Evolutionary conservation across 345 rosid genomes (phyloP), one percentile per base, ranked within the genome.

Genomic region (Gossypium herbaceum): DNA sequence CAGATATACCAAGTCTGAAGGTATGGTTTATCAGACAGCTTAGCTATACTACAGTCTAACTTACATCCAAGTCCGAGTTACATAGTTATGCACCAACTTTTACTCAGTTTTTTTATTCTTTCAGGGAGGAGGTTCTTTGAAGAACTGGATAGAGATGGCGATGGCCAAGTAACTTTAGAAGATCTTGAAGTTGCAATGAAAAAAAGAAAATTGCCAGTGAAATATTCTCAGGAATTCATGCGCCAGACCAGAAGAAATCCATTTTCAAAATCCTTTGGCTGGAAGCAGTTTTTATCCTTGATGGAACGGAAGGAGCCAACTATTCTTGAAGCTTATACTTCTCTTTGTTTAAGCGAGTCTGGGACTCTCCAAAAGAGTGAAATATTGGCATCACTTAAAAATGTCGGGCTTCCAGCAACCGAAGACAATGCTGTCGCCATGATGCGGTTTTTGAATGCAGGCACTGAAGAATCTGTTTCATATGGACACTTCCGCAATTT

Each of bases 301-400:
- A 95, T 95, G 99, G 99, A 95, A 81, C 99, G 93, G 87, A 92
- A 88, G 76, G 99, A 95, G 81, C 93, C 97, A 27, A 95, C 97
- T 51, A 93, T 95, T 80, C 97, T 95, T 79, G 96, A 97, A 76
- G 99, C 99, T 24, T 95, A 93, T 73, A 95, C 99, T 69, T 90
- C 98, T 78, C 89, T 95, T 4, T 93, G 99, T 80, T 85, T 93
- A 76, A 89, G 88, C 88, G 88, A 95, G 82, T 95, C 94, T 59
- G 99, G 99, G 71, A 95, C 99, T 41, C 91, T 95, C 34, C 88
- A 95, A 83, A 95, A 90, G 85, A 95, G 99, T 84, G 97, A 91
- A 88, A 89, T 93, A 82, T 74, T 95, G 86, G 94, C 95, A 76
- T 95, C 98, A 29, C 84, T 95, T 2, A 81, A 88, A 75, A 89